Conservation (phyloP, 1,139 yeast genomes). For the Debaryomyces sp. region DNA sequence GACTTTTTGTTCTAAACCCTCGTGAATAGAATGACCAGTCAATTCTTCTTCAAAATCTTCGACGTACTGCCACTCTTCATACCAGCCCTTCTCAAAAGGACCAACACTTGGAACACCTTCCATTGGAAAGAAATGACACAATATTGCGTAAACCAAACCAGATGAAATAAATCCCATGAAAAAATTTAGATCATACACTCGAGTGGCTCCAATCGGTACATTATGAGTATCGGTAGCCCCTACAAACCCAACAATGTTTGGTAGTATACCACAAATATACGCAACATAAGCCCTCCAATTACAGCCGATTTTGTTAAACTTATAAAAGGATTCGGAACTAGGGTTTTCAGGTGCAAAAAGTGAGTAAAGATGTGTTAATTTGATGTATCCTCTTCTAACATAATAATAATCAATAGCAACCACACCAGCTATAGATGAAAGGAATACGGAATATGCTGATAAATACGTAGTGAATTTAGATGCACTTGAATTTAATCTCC, state of each 20-base stretch:
- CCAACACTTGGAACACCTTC: slow-evolving; percentile 54
- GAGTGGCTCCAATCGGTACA: slow-evolving; percentile 81
- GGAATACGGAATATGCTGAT: slow-evolving; percentile 83
- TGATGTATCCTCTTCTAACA: slow-evolving; percentile 72
- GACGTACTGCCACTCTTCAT: slow-evolving; percentile 60
- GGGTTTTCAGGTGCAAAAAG: slow-evolving; percentile 36
- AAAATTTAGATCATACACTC: slow-evolving; percentile 72
- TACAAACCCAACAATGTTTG: slow-evolving; percentile 86
- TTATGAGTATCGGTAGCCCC: slow-evolving; percentile 67
- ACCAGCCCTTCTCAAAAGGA: slow-evolving; percentile 62
- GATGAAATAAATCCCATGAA: slow-evolving; percentile 73
- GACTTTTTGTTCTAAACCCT: slow-evolving; percentile 20
- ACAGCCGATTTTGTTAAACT: slow-evolving; percentile 62
- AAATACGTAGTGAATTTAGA: slow-evolving; percentile 81
- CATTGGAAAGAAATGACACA: slow-evolving; percentile 54
- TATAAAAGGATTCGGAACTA: slow-evolving; percentile 46
- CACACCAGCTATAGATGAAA: slow-evolving; percentile 86
- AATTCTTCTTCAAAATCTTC: slow-evolving; percentile 61
- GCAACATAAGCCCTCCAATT: slow-evolving; percentile 84
- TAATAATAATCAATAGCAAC: slow-evolving; percentile 75
- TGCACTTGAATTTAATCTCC: slow-evolving; percentile 78
- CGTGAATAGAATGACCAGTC: slow-evolving; percentile 34
- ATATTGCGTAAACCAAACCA: slow-evolving; percentile 47
- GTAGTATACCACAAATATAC: slow-evolving; percentile 72
- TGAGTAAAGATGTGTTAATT: slow-evolving; percentile 65